Conservation (phyloP, 495 filamentous ascomycete species). For the Penicillium angulare region DNA sequence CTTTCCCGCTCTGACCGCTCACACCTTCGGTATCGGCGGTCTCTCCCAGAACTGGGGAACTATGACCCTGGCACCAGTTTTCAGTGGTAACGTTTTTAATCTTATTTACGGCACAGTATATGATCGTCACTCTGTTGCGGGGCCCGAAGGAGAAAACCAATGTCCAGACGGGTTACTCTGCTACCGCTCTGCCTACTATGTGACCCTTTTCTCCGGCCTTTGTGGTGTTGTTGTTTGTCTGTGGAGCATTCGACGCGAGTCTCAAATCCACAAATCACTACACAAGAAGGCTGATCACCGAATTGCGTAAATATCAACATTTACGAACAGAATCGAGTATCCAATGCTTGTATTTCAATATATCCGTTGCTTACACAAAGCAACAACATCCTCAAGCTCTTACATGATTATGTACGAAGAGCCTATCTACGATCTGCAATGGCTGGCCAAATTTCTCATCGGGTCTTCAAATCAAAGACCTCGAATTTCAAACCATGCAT, state of each 20-base stretch:
- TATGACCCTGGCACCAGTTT: constrained; percentile 84
- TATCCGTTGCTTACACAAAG: not conserved
- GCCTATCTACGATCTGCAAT: constrained; percentile 1
- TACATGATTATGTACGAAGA: not conserved
- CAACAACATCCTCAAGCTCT: not conserved
- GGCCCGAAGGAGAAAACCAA: constrained; percentile 63
- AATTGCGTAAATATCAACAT: constrained; percentile 28
- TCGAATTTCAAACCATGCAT: not conserved
- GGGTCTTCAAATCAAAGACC: not conserved
- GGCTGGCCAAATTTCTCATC: not conserved
- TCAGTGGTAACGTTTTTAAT: constrained; percentile 90
- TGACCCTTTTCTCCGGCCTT: constrained; percentile 75
- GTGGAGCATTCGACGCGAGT: constrained; percentile 74
- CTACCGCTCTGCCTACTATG: constrained; percentile 76
- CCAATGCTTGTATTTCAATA: not conserved
- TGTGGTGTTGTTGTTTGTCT: constrained; percentile 67
- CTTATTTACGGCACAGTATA: constrained; percentile 75
- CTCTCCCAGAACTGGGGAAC: constrained; percentile 90
- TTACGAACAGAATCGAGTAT: not conserved
- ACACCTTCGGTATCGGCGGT: constrained; percentile 88
- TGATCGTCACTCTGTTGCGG: constrained; percentile 72
- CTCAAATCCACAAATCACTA: constrained; percentile 25
- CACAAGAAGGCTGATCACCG: constrained; percentile 36
- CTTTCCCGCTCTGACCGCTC: constrained; percentile 86
- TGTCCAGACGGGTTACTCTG: constrained; percentile 79